Evolutionary conservation across 306 rosid species (phyloP).

Genomic region (Trifolium subterraneum): DNA sequence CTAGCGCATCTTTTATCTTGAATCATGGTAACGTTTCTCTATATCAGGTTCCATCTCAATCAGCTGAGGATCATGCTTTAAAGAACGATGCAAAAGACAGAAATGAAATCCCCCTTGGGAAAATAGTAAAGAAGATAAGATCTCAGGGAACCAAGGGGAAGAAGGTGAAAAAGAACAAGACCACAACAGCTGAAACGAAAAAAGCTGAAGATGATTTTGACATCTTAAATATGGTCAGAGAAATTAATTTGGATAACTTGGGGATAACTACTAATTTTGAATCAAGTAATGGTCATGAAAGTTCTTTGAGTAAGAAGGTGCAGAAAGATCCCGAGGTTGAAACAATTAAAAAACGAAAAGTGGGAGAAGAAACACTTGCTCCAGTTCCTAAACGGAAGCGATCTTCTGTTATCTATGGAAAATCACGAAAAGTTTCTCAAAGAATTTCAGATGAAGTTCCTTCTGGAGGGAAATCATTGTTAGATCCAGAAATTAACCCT

Average conservation of each 20-base stretch:
- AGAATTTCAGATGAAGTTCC: constrained; percentile 50
- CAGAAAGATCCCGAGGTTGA: constrained; percentile 47
- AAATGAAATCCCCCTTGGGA: constrained; percentile 83
- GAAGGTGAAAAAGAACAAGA: constrained; percentile 63
- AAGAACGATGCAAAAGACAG: constrained; percentile 68
- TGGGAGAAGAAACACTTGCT: constrained; percentile 55
- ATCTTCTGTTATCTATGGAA: constrained; percentile 57
- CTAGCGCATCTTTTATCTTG: constrained; percentile 34
- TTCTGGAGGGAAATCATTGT: constrained; percentile 44
- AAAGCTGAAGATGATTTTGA: constrained; percentile 73
- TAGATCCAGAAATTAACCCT: constrained; percentile 43
- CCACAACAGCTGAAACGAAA: constrained; percentile 54
- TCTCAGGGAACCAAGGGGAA: constrained; percentile 69
- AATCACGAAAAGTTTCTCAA: constrained; percentile 57
- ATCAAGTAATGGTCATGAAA: constrained; percentile 81
- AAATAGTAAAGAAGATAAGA: constrained; percentile 72
- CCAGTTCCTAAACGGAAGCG: constrained; percentile 74
- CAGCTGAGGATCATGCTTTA: constrained; percentile 56
- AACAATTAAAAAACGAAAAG: constrained; percentile 65
- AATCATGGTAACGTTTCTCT: constrained; percentile 41
- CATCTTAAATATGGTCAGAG: constrained; percentile 86
- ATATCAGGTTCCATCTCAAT: constrained; percentile 60
- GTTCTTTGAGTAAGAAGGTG: constrained; percentile 55
- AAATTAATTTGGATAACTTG: constrained; percentile 78
- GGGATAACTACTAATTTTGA: constrained; percentile 67